Conservation (phyloP, 83 land plant species). For the Picea engelmannii region DNA sequence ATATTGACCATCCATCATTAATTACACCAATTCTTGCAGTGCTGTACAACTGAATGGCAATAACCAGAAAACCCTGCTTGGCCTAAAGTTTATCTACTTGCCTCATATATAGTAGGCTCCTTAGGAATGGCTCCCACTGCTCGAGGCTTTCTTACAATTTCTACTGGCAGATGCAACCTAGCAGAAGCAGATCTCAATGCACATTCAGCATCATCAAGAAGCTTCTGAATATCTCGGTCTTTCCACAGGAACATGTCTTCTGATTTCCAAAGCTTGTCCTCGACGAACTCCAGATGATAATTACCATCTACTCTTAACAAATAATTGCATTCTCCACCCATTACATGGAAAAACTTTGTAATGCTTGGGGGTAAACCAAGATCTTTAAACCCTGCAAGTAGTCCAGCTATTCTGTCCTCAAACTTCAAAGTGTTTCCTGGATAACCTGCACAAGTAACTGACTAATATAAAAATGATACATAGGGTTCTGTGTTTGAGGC, state of each 20-base stretch:
- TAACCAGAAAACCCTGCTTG: constrained; percentile 1
- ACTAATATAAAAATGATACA: too few relatives aligned
- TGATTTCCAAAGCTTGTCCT: constrained; percentile 42
- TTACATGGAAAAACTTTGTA: constrained; percentile 41
- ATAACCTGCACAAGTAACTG: constrained; percentile 29
- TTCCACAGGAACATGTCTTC: constrained; percentile 40
- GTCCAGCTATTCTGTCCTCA: constrained; percentile 46
- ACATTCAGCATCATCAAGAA: constrained; percentile 43
- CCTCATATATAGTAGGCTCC: constrained; percentile 57
- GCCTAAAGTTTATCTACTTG: constrained; percentile 12
- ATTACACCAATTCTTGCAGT: neutral
- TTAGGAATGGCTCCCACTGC: constrained; percentile 58
- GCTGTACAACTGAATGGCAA: constrained; percentile 2
- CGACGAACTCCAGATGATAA: constrained; percentile 46
- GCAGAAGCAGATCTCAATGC: constrained; percentile 48
- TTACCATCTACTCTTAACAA: constrained; percentile 31
- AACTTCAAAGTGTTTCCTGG: constrained; percentile 41
- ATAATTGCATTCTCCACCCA: constrained; percentile 66
- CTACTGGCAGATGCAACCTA: constrained; percentile 36
- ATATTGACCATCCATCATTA: neutral
- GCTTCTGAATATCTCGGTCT: constrained; percentile 26
- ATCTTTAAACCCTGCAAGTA: constrained; percentile 43
- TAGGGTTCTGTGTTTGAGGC: too few relatives aligned
- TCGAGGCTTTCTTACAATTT: constrained; percentile 47
- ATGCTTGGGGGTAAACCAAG: constrained; percentile 28